Percentiles rank a stretch among this genome's conserved stretches.
Conservation (phyloP, 352 stramenopile species). For the Phytophthora quininea region DNA sequence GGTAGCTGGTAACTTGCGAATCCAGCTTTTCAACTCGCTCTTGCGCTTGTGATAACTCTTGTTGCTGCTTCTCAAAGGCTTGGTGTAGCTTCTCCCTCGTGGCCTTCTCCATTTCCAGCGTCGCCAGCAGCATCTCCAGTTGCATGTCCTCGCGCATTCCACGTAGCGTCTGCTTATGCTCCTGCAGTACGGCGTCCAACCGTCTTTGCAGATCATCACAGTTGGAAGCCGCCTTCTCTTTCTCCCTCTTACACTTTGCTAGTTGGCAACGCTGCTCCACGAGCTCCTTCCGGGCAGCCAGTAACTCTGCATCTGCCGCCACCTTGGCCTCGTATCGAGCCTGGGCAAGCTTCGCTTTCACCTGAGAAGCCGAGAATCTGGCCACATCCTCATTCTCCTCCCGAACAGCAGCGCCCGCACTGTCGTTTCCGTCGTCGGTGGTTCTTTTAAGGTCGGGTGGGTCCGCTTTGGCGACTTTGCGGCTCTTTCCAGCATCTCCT, state of each 20-base stretch:
- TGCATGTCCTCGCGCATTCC: slow-evolving; percentile 57
- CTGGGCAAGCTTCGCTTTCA: slow-evolving; percentile 59
- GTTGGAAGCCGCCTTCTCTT: slow-evolving; percentile 12
- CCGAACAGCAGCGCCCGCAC: neutral
- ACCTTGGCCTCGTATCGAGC: slow-evolving; percentile 62
- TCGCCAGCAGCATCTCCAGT: slow-evolving; percentile 53
- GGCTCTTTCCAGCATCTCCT: neutral
- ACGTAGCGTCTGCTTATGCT: slow-evolving; percentile 56
- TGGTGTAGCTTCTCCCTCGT: slow-evolving; percentile 43
- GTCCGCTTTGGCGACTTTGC: neutral
- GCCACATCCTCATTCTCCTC: slow-evolving; percentile 29
- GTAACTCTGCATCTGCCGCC: slow-evolving; percentile 50
- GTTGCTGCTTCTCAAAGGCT: slow-evolving; percentile 51
- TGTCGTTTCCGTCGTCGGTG: neutral
- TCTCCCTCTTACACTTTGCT: slow-evolving; percentile 33
- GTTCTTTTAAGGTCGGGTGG: neutral
- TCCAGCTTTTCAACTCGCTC: slow-evolving; percentile 51
- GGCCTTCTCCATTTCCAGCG: slow-evolving; percentile 63
- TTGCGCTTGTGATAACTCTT: slow-evolving; percentile 43
- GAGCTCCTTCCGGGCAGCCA: slow-evolving; percentile 50
- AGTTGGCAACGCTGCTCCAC: slow-evolving; percentile 48
- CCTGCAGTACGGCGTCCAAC: slow-evolving; percentile 49
- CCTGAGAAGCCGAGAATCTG: slow-evolving; percentile 52
- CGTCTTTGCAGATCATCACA: slow-evolving; percentile 40
- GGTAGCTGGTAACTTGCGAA: slow-evolving; percentile 61